These are phyloP conservation scores for Orbilia ellipsospora DNA, from an alignment of 2,329 filamentous ascomycete species.

Conservation along the genomic window DNA sequence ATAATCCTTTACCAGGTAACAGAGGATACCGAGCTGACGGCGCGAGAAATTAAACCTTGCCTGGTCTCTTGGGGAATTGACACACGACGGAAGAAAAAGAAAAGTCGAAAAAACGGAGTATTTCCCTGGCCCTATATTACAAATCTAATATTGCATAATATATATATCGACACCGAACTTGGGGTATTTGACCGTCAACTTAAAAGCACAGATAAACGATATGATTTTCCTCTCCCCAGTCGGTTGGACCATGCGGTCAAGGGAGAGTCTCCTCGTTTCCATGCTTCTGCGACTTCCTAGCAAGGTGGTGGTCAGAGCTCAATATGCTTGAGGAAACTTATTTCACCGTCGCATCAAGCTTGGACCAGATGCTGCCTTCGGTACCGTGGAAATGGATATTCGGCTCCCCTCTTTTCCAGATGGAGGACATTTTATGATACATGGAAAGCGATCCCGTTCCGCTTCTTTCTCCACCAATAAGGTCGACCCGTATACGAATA, in stretches of 20 bases:
- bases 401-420: constrained; percentile 5
- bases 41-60: constrained; percentile 50
- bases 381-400: constrained; percentile 20
- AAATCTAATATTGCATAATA: constrained; percentile 26
- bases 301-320: constrained; percentile 5
- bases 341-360: constrained; percentile 35
- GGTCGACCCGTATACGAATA: background rate
- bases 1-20: constrained; percentile 51
- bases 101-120: constrained; percentile 3
- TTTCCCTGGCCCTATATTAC: constrained; percentile 22
- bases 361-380: constrained; percentile 27
- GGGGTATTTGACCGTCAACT: background rate
- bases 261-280: constrained; percentile 20
- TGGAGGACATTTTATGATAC: constrained; percentile 16
- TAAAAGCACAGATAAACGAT: constrained; percentile 8
- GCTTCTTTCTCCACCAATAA: constrained; percentile 44
- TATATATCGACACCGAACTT: constrained; percentile 35
- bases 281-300: constrained; percentile 16
- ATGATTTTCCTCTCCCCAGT: constrained; percentile 10
- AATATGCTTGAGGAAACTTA: constrained; percentile 19
- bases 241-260: constrained; percentile 7
- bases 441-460: constrained; percentile 33
- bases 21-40: constrained; percentile 39
- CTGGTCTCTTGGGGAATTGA: constrained; percentile 5
- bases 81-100: constrained; percentile 20